These are phyloP conservation scores for Dryadomyces sulphureus DNA, from an alignment of 2,329 filamentous ascomycete genomes.

Conservation along the genomic window DNA sequence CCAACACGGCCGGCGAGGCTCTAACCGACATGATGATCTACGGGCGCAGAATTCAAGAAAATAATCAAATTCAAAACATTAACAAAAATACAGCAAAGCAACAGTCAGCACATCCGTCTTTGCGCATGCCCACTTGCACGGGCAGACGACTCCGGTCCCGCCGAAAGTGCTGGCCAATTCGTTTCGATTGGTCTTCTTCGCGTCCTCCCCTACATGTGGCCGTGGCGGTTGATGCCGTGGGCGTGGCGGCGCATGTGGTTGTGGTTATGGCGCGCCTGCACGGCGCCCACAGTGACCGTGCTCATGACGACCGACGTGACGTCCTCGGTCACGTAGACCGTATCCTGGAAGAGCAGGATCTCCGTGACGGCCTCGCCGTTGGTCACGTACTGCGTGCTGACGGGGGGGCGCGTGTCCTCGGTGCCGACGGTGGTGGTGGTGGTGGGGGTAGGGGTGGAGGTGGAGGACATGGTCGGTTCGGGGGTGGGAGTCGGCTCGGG, in stretches of 20 bases:
- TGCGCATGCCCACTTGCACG: no score
- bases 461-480: no score
- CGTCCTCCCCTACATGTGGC: not conserved
- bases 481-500: no score
- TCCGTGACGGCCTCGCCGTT: slow-evolving; percentile 34
- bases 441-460: slow-evolving; percentile 4
- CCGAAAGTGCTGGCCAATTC: not conserved
- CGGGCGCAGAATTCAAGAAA: no score
- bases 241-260: slow-evolving; percentile 23
- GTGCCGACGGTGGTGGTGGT: slow-evolving; percentile 1
- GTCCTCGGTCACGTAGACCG: slow-evolving; percentile 32
- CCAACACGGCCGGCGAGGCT: no score
- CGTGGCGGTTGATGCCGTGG: slow-evolving; percentile 1
- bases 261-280: slow-evolving; percentile 17
- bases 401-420: slow-evolving; percentile 10
- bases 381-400: slow-evolving; percentile 39
- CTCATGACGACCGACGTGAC: slow-evolving; percentile 25
- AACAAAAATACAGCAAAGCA: no score
- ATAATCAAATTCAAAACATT: no score
- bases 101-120: no score
- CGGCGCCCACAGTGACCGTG: slow-evolving; percentile 13
- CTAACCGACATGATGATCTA: no score
- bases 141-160: not conserved
- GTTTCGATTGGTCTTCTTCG: not conserved
- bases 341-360: slow-evolving; percentile 41